Base-by-base conservation (phyloP, 2,329 filamentous ascomycete genomes). In the Colletotrichum eleusines region DNA sequence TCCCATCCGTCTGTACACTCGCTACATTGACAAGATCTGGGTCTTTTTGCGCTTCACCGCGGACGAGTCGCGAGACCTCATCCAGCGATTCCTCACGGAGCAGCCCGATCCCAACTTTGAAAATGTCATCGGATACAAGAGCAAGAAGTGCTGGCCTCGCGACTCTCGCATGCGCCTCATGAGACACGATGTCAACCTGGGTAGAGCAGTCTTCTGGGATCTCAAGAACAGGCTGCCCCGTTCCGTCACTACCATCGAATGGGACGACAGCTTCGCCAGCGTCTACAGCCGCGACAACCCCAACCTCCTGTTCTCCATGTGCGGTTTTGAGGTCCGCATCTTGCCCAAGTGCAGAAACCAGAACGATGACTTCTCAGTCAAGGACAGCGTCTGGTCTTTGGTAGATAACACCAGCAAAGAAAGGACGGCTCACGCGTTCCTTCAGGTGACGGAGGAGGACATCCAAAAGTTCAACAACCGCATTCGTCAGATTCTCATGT, bases 401-500 rank as follows among this genome's bases (percentile, higher is more conserved):
- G 95, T 98, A 18, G 94, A 99, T 80, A 98, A 98, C 78, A 93
- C 94, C 0, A 97, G 93, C 69, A 99, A 99, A 82, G 96, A 99
- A 82, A 91, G 96, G 65, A 99, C 96, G 3, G 97, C 96, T 0
- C 94, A 98, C 81, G 96, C 97, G 12, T 99, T 99, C 88, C 84
- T 99, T 64, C 95, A 98, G 78, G 96, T 99, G 28, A 98, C 96
- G 0, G 95, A 98, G 77, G 96, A 98, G 78, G 96, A 99, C 78
- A 95, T 99, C 59, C 92, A 95, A 74, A 98, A 98, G 82, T 99
- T 99, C 87, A 99, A 99, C 83, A 99, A 99, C 81, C 91, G 97
- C 51, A 99, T 99, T 78, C 91, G 96, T 71, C 96, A 99, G 78
- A 99, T 99, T 79, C 87, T 99, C 67, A 99, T 99, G 96, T 98